These are phyloP conservation scores for Aspergillus hortae DNA, from an alignment of 2,329 filamentous ascomycete genomes.

Conservation along the genomic window DNA sequence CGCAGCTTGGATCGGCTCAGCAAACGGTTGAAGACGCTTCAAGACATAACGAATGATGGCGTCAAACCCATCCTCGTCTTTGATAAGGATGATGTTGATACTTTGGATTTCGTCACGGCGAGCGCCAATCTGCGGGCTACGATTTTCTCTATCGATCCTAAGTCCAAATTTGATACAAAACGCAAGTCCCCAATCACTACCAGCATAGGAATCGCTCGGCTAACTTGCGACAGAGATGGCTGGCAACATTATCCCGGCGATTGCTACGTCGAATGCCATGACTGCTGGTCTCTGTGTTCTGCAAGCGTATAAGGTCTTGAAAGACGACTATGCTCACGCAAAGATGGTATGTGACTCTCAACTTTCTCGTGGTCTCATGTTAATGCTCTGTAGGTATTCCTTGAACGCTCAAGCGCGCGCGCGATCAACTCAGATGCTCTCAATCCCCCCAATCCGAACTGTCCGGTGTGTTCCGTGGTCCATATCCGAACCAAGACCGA, in stretches of 20 bases:
- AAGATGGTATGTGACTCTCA: conserved; percentile 60
- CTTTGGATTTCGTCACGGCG: conserved; percentile 87
- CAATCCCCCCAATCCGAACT: conserved; percentile 70
- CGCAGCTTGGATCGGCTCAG: conserved; percentile 68
- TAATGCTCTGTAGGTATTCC: conserved; percentile 60
- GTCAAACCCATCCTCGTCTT: conserved; percentile 68
- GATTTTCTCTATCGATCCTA: conserved; percentile 83
- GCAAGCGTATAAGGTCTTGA: conserved; percentile 86
- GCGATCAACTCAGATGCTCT: conserved; percentile 56
- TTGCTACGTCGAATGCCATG: conserved; percentile 96
- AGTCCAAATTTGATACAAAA: conserved; percentile 95
- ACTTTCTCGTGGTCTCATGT: background rate
- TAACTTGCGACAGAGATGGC: conserved; percentile 69
- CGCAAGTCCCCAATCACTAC: conserved; percentile 38
- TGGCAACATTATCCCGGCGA: conserved; percentile 97
- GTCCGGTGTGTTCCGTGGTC: conserved; percentile 75
- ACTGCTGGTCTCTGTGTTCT: conserved; percentile 89
- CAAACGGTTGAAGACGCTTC: conserved; percentile 65
- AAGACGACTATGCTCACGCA: conserved; percentile 64
- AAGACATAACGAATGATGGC: conserved; percentile 45
- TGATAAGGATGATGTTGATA: conserved; percentile 95
- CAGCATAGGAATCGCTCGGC: background rate
- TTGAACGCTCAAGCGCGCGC: conserved; percentile 63
- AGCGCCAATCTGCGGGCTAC: conserved; percentile 84
- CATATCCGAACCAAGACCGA: conserved; percentile 67